Conservation (phyloP, 2,329 filamentous ascomycete genomes). For the Dactylellina haptotyla region DNA sequence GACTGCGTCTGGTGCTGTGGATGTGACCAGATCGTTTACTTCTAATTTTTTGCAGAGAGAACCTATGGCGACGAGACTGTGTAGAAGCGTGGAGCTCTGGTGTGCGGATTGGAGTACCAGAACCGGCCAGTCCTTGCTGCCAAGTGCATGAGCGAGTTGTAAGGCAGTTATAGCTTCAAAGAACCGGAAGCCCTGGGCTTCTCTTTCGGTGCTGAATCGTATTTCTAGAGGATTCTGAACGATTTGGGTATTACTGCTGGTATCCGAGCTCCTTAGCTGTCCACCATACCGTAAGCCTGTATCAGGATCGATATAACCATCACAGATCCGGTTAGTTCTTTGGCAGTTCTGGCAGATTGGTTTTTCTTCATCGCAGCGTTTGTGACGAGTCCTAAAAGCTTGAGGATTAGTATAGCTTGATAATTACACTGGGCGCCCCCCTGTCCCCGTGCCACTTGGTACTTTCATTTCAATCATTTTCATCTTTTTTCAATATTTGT, state of each 20-base stretch:
- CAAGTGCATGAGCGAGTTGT: not conserved
- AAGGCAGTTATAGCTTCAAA: not conserved
- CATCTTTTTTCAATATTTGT: too few relatives aligned
- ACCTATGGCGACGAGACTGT: not conserved
- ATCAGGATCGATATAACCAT: not conserved
- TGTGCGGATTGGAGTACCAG: not conserved
- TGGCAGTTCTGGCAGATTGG: not conserved
- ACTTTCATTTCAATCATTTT: too few relatives aligned
- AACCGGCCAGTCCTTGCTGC: not conserved
- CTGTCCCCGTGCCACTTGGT: not conserved
- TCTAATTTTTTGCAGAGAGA: not conserved
- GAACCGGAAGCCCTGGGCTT: not conserved
- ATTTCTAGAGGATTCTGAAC: not conserved
- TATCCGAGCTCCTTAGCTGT: not conserved
- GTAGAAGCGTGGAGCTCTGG: not conserved
- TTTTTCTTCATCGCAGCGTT: not conserved
- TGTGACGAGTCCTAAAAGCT: not conserved
- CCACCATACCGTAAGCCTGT: not conserved
- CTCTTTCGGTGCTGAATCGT: not conserved
- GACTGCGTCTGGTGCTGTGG: not conserved
- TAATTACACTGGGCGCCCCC: too few relatives aligned
- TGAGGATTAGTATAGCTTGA: too few relatives aligned
- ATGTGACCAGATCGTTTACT: not conserved
- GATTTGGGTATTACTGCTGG: not conserved
- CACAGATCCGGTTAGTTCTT: not conserved